These are phyloP conservation scores for Tillandsia leiboldiana DNA, from an alignment of 176 grass and related monocot genomes.

Conservation along the genomic window DNA sequence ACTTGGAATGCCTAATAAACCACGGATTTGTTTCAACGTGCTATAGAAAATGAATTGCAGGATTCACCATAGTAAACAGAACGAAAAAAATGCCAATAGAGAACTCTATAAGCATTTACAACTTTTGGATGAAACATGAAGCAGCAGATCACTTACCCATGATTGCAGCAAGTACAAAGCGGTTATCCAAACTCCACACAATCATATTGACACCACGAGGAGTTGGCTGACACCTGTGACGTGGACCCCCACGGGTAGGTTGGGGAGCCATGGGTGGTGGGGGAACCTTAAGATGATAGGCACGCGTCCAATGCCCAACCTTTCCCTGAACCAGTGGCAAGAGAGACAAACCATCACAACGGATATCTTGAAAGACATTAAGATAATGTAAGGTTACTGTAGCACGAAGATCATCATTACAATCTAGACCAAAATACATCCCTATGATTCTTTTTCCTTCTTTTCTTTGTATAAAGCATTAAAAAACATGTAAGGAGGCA, in stretches of 20 bases:
- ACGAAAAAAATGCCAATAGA: constrained; percentile 11
- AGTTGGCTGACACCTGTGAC: constrained; percentile 90
- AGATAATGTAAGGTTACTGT: neutral
- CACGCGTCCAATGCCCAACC: constrained; percentile 90
- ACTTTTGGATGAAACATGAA: constrained; percentile 17
- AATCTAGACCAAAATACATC: neutral
- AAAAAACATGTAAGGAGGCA: too few relatives aligned
- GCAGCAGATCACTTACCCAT: constrained; percentile 52
- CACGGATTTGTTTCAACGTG: too few relatives aligned
- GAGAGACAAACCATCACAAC: constrained; percentile 10
- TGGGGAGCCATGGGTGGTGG: constrained; percentile 92
- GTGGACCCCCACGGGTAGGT: constrained; percentile 74
- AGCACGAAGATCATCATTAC: neutral
- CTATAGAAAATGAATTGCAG: too few relatives aligned
- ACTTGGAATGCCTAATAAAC: too few relatives aligned
- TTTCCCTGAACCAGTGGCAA: constrained; percentile 55
- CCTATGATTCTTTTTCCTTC: too few relatives aligned
- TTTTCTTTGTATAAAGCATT: too few relatives aligned
- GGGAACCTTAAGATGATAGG: constrained; percentile 98
- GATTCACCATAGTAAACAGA: neutral
- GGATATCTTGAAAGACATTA: constrained; percentile 6
- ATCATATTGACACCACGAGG: constrained; percentile 99
- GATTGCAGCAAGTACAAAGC: constrained; percentile 98
- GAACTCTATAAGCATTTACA: neutral
- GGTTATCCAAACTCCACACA: constrained; percentile 98